Base-by-base conservation (phyloP, 768 basidiomycete genomes). In the Calocera cornea region DNA sequence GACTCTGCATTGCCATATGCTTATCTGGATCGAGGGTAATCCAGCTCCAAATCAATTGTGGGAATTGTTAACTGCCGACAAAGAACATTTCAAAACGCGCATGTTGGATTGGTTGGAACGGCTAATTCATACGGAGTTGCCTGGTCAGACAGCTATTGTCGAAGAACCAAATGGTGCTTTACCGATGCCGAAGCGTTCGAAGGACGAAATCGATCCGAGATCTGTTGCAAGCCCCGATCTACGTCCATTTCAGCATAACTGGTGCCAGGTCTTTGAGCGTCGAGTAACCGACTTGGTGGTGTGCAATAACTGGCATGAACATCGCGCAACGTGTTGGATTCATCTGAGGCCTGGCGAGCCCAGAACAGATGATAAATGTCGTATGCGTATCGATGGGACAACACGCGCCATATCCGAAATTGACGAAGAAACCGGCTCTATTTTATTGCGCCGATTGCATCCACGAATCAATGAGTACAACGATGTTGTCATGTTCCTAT, bases 401-500 rank as follows among this genome's bases (percentile, higher is more conserved):
- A 19, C 65, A 0, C 19, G 68, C 0, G 75, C 72, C 1, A 29
- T 38, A 19, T 47, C 44, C 19, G 24, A 17, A 0, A 67, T 80
- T 50, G 74, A 81, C 68, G 0, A 29, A 0, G 68, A 69, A n/a
- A 65, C 68, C 16, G 69, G 68, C 14, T 41, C 40, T 1, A 29
- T 82, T 0, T 60, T 11, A 16, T 54, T 81, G 0, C 70, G 74
- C 0, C 74, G 75, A 41, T 44, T 80, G 0, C 75, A 83, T 73
- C 77, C 79, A 0, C 31, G 79, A 47, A 78, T 82, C 0, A 83
- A 82, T 54, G 77, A 80, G 65, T 82, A 79, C 66, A 82, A 82
- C 71, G 65, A 54, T 0, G 78, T 76, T 0, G 80, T 82, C 0
- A 10, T 81, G 1, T 41, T 74, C n/a, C 70, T 72, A 0, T 67